These are phyloP conservation scores for Umbelopsis ramanniana DNA, from an alignment of 192 early-diverging fungal species.

Conservation along the genomic window DNA sequence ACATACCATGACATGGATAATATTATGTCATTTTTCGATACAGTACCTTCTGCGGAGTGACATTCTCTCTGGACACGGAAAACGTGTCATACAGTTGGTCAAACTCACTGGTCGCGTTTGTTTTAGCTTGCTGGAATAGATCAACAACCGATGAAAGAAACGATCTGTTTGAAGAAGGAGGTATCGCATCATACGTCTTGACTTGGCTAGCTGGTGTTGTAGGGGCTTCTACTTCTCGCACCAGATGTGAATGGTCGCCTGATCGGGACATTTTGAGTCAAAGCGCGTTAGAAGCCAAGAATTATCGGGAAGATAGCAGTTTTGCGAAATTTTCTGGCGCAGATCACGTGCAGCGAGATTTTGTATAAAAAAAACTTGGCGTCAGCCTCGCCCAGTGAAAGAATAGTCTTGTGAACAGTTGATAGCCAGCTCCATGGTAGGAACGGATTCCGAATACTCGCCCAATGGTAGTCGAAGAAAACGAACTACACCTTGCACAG, in stretches of 20 bases:
- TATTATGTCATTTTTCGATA: not conserved
- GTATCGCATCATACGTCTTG: not conserved
- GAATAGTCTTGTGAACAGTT: too few species aligned
- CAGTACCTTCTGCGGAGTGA: not conserved
- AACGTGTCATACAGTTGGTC: slow-evolving; percentile 17
- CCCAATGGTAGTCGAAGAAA: too few species aligned
- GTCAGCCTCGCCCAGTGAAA: too few species aligned
- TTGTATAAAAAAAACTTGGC: too few species aligned
- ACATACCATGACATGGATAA: too few species aligned
- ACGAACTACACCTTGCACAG: not conserved
- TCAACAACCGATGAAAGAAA: slow-evolving; percentile 13
- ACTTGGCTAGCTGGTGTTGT: slow-evolving; percentile 2
- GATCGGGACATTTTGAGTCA: slow-evolving; percentile 24
- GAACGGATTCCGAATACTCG: too few species aligned
- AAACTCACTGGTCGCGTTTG: slow-evolving; percentile 7
- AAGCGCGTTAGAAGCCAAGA: slow-evolving; percentile 2
- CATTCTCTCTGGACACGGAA: not conserved
- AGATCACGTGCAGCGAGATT: not conserved
- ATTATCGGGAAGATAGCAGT: not conserved
- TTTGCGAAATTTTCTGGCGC: not conserved
- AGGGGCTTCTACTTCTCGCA: not conserved
- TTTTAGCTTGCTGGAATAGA: slow-evolving; percentile 15
- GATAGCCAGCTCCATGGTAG: too few species aligned
- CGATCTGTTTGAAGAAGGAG: not conserved
- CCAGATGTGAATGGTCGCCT: not conserved